These are phyloP conservation scores for Nakazawaea holstii DNA, from an alignment of 805 yeast genomes.

Conservation along the genomic window DNA sequence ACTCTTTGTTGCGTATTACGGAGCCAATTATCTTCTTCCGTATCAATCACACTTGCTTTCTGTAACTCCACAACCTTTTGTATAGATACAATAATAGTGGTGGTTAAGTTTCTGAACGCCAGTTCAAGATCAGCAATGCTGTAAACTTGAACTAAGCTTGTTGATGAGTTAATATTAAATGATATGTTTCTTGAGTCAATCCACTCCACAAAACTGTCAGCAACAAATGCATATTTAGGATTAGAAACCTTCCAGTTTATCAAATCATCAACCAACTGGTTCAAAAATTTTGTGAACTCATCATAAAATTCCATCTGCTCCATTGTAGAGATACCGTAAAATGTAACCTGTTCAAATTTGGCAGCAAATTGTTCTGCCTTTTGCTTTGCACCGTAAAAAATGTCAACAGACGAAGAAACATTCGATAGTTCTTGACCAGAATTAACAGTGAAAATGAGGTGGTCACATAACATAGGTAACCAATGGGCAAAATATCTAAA, in stretches of 20 bases:
- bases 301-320: not conserved
- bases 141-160: conserved; percentile 18
- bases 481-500: conserved; percentile 16
- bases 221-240: conserved; percentile 36
- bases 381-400: conserved; percentile 17
- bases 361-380: conserved; percentile 14
- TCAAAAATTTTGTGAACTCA: conserved; percentile 18
- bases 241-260: conserved; percentile 28
- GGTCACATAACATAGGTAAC: conserved; percentile 33
- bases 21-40: conserved; percentile 70
- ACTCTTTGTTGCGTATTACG: conserved; percentile 39
- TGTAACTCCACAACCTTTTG: conserved; percentile 47
- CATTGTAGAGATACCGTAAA: not conserved
- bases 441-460: conserved; percentile 19
- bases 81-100: conserved; percentile 58
- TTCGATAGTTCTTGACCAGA: conserved; percentile 12
- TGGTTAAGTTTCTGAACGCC: conserved; percentile 44
- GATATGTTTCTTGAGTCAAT: conserved; percentile 19
- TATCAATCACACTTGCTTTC: conserved; percentile 28
- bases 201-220: conserved; percentile 45
- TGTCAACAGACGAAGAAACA: conserved; percentile 2
- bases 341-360: not conserved
- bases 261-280: conserved; percentile 23
- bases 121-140: conserved; percentile 35
- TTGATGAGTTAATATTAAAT: conserved; percentile 21